A percentile compares a stretch with the other conserved stretches of the same genome.
Conservation (phyloP, 208 protist species). For the Herpetomonas samuelpessoai region DNA sequence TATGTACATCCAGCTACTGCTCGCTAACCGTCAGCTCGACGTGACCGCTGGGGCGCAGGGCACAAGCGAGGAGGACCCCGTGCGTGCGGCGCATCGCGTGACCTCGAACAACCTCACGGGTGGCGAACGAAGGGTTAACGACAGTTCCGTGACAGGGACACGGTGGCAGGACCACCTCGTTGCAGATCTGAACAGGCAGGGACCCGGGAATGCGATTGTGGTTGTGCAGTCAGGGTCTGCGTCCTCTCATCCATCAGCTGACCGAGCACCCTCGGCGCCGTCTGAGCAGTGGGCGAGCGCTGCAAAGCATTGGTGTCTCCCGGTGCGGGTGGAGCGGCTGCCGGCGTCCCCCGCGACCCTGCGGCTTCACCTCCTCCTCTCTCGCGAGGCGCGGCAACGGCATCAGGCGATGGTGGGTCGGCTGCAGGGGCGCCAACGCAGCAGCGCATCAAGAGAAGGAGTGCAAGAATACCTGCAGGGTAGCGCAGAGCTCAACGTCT, state of each 20-base stretch:
- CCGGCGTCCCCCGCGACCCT: constrained; percentile 14
- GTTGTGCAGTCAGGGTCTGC: too few relatives aligned
- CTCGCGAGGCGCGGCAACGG: constrained; percentile 34
- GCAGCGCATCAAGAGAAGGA: neutral
- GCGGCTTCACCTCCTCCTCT: constrained; percentile 37
- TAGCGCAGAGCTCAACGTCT: constrained; percentile 12
- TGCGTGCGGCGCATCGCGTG: neutral
- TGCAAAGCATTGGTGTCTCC: constrained; percentile 22
- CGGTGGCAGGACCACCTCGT: neutral
- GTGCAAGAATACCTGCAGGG: constrained; percentile 16
- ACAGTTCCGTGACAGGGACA: neutral
- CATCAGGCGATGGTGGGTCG: constrained; percentile 47
- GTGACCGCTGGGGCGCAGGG: constrained; percentile 14
- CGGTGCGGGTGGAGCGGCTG: constrained; percentile 31
- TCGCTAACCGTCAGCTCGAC: constrained; percentile 40
- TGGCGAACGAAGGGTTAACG: too few relatives aligned
- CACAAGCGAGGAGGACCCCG: neutral
- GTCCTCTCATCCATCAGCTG: neutral
- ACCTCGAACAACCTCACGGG: neutral
- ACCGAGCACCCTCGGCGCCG: neutral
- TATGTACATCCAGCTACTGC: constrained; percentile 49
- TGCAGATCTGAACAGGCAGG: neutral
- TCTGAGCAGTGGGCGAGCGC: constrained; percentile 8
- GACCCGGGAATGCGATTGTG: constrained; percentile 31
- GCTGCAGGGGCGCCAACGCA: constrained; percentile 12